Evolutionary conservation across 768 basidiomycete species (phyloP).

Genomic region (Boletus fagicola): DNA sequence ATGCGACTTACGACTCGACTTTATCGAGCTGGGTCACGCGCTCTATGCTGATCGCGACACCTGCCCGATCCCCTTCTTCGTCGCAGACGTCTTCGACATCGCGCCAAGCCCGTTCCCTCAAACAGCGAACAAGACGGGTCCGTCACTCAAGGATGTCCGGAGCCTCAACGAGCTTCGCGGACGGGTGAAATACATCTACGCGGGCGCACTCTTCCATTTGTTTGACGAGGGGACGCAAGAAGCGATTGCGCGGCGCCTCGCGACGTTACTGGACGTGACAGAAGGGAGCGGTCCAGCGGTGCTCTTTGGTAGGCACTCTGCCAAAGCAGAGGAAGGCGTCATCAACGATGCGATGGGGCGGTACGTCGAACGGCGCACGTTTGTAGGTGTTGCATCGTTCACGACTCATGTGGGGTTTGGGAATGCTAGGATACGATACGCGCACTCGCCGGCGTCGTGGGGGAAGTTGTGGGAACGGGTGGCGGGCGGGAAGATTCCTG

Average conservation of each 20-base stretch:
- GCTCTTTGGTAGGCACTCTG: not conserved
- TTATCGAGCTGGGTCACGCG: not conserved
- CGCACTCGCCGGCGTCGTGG: conserved; percentile 10
- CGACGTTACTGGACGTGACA: not conserved
- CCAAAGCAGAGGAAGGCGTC: not conserved
- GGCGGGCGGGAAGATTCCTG: not conserved
- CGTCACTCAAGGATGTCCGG: not conserved
- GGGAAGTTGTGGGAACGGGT: conserved; percentile 1
- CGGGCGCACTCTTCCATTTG: not conserved
- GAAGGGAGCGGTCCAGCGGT: not conserved
- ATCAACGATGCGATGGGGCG: not conserved
- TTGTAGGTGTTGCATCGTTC: not conserved
- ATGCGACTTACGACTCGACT: conserved; percentile 1
- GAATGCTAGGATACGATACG: not conserved
- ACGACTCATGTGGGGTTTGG: not conserved
- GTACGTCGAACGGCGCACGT: not conserved
- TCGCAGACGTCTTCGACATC: not conserved
- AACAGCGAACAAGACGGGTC: not conserved
- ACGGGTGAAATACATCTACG: not conserved
- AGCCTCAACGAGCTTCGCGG: not conserved
- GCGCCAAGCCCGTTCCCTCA: not conserved
- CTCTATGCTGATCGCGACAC: not conserved
- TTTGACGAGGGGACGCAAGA: not conserved
- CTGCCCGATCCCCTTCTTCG: not conserved
- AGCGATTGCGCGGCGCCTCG: not conserved